phyloP scores from a whole-genome alignment of 768 basidiomycete species.

The Pholiota microspora region DNA sequence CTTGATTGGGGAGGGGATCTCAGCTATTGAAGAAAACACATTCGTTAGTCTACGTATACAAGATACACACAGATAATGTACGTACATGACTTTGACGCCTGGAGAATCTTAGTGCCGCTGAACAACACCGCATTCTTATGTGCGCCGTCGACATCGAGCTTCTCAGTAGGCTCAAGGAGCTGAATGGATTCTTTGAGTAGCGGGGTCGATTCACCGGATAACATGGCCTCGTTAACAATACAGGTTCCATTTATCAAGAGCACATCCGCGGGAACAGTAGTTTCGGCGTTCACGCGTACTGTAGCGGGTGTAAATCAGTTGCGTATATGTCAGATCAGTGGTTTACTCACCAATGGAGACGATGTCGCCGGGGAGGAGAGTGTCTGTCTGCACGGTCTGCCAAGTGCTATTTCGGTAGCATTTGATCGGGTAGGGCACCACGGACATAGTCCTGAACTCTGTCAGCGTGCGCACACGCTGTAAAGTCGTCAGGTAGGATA shows the following conservation, averaged over 20 bases:
- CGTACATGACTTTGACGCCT: constrained; percentile 61
- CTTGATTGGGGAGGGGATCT: constrained; percentile 43
- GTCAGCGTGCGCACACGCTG: constrained; percentile 91
- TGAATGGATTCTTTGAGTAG: constrained; percentile 94
- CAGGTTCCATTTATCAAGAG: constrained; percentile 89
- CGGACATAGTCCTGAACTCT: constrained; percentile 97
- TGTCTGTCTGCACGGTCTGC: constrained; percentile 78
- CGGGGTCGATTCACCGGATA: constrained; percentile 97
- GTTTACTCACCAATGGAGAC: constrained; percentile 61
- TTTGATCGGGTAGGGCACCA: constrained; percentile 85
- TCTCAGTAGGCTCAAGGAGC: constrained; percentile 70
- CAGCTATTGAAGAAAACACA: constrained; percentile 21
- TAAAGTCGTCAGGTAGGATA: background rate
- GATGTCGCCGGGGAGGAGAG: constrained; percentile 89
- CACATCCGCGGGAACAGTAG: constrained; percentile 89
- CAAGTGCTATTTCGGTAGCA: constrained; percentile 81
- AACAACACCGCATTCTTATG: constrained; percentile 92
- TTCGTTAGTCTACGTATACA: background rate
- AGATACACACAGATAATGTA: background rate
- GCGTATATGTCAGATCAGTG: background rate
- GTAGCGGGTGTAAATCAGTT: constrained; percentile 7
- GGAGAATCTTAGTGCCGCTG: constrained; percentile 95
- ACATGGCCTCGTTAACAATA: constrained; percentile 99
- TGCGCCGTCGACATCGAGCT: constrained; percentile 78
- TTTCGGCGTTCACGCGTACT: constrained; percentile 76